Percentiles rank a stretch among this genome's conserved stretches.
These are phyloP conservation scores for Brettanomyces bruxellensis DNA, from an alignment of 805 yeast genomes.

Conservation along the genomic window DNA sequence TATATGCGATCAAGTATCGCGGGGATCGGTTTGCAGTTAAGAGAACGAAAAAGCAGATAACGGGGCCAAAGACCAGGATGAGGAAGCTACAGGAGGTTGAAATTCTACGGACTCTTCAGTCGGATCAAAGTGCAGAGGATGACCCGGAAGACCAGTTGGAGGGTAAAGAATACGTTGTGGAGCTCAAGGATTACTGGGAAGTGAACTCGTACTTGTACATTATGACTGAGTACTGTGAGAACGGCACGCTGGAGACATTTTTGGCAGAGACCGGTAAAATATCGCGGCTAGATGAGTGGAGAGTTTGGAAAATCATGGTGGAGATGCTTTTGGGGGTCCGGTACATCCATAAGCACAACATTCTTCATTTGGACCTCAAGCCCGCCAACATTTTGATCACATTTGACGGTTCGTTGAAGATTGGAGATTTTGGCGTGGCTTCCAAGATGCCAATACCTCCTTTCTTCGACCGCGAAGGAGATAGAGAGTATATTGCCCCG, in stretches of 20 bases:
- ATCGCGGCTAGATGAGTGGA: slow-evolving; percentile 84
- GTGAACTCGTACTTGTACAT: slow-evolving; percentile 67
- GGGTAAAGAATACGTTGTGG: slow-evolving; percentile 57
- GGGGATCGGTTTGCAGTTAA: slow-evolving; percentile 76
- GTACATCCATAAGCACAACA: slow-evolving; percentile 68
- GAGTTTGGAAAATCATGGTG: slow-evolving; percentile 92
- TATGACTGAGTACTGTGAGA: slow-evolving; percentile 90
- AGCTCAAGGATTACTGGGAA: slow-evolving; percentile 83
- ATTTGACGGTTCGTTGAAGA: slow-evolving; percentile 87
- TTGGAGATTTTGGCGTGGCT: slow-evolving; percentile 97
- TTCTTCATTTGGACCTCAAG: slow-evolving; percentile 83
- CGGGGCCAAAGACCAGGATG: slow-evolving; percentile 48
- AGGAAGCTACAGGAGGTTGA: slow-evolving; percentile 71
- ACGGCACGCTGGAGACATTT: slow-evolving; percentile 81
- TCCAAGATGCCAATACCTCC: slow-evolving; percentile 65
- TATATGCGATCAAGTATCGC: slow-evolving; percentile 70
- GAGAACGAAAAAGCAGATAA: slow-evolving; percentile 61
- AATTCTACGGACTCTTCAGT: slow-evolving; percentile 38
- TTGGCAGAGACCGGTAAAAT: slow-evolving; percentile 67
- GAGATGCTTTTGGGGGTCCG: slow-evolving; percentile 75
- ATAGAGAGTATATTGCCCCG: slow-evolving; percentile 95
- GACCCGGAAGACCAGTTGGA: slow-evolving; percentile 9
- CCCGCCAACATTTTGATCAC: slow-evolving; percentile 94
- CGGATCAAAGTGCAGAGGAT: slow-evolving; percentile 2
- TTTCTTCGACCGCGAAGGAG: slow-evolving; percentile 89